Evolutionary conservation across 352 stramenopile species (phyloP), one percentile per base, ranked within the genome.

Genomic region (Halophytophthora batemanensis): DNA sequence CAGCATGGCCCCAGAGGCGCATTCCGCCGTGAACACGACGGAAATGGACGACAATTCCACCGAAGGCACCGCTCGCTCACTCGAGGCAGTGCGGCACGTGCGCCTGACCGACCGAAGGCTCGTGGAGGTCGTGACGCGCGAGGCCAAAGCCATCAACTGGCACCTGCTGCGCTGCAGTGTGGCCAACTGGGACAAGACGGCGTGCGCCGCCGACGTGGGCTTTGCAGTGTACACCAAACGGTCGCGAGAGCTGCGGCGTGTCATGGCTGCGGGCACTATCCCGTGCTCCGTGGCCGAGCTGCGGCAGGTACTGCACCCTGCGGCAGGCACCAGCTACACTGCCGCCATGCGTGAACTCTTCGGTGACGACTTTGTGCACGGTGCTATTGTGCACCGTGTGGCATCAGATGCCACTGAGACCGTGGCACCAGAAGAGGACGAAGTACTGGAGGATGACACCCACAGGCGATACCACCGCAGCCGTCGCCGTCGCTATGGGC

Each of bases 171-270:
- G 53, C 33, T 49, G 50, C 53, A 65, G 53, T 25, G 51, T 58
- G 11, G 47, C 43, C 43, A 50, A 46, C 35, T 71, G 64, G 60
- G 50, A 56, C 50, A 69, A 72, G 47, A 54, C 10, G n/a, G n/a
- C n/a, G n/a, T n/a, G n/a, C 15, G 48, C 43, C 5, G 42, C 37
- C n/a, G 59, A 60, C 49, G 15, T 61, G 44, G 45, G 61, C 25
- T 71, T 74, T 22, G 53, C 52, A 10, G 51, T 74, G 29, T 71
- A 70, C 58, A 70, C 56, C 22, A 67, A 55, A 6, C 47, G 44
- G 10, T 60, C 49, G 17, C 38, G 55, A 29, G 42, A 61, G 18
- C 31, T 53, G 18, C 55, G 33, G n/a, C 45, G 56, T n/a, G n/a
- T n/a, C n/a, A n/a, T n/a, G n/a, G n/a, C n/a, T n/a, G n/a, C n/a